Base-by-base conservation (phyloP, 441 rosid genomes). In the Dalechampia spathulata region DNA sequence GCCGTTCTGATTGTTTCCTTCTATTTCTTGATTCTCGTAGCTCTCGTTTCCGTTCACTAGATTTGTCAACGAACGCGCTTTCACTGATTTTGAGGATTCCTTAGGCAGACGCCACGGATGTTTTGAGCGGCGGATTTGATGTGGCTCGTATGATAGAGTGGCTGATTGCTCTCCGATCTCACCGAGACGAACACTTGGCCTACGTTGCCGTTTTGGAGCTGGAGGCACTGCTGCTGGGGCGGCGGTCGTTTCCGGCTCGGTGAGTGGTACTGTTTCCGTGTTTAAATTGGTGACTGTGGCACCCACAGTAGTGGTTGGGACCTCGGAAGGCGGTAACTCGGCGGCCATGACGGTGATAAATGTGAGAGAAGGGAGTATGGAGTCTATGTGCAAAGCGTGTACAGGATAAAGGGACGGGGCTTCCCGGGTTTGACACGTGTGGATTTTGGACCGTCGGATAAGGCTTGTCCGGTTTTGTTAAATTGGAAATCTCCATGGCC, bases 101-200 rank as follows among this genome's bases (percentile, higher is more conserved):
- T 53, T 75, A n/a, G 74, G 75, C 38, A 55, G 57, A 21, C 79
- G 73, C 76, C 77, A 75, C n/a, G 70, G 47, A 26, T 62, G 75
- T 57, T 75, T 82, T 22, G 69, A 56, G 16, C 89, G 81, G 14
- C 82, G 82, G 27, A 61, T 15, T 28, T 72, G 79, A 36, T 72
- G 79, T 34, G 71, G 61, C 12, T 80, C 86, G 27, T 68, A 70
- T 14, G 58, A 45, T 9, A 59, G 38, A 50, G 48, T 41, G 11
- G 77, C 64, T 23, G 80, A 61, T 39, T 76, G 84, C 52, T 83
- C 83, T 13, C 90, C 90, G 72, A 83, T 80, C 67, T 83, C 86
- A 22, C 87, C 83, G 16, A 83, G 74, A 42, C 89, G 83, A 47
- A 83, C 89, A 69, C 89, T 83, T 17, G 89, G 89, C 49, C 89